These are phyloP conservation scores for Betula pendula DNA, from an alignment of 306 rosid species.

Conservation along the genomic window DNA sequence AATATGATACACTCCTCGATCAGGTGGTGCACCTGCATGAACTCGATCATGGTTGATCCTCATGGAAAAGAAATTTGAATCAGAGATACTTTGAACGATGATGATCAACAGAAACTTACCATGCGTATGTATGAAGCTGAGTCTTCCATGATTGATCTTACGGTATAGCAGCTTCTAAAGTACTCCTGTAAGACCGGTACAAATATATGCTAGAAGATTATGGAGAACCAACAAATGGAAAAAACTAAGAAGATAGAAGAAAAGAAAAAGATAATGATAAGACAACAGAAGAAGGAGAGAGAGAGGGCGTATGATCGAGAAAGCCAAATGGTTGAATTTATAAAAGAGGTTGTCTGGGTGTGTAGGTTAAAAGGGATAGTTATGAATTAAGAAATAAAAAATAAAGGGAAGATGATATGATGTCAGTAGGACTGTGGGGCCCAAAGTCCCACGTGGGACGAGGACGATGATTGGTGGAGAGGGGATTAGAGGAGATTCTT, in stretches of 20 bases:
- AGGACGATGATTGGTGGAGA: slow-evolving; percentile 72
- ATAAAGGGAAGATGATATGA: slow-evolving; percentile 17
- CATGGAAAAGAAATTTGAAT: neutral
- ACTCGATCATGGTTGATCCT: neutral
- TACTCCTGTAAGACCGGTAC: neutral
- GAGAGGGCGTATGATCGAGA: slow-evolving; percentile 14
- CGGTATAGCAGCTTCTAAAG: neutral
- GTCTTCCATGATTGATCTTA: slow-evolving; percentile 44
- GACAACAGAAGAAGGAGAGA: neutral
- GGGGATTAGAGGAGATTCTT: slow-evolving; percentile 74
- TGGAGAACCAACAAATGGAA: neutral
- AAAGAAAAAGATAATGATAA: slow-evolving; percentile 8
- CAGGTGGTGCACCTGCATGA: slow-evolving; percentile 74
- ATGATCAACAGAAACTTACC: slow-evolving; percentile 46
- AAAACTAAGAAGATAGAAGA: neutral
- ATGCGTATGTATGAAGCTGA: slow-evolving; percentile 83
- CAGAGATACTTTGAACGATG: neutral
- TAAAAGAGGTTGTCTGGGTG: slow-evolving; percentile 5
- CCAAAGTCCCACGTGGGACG: slow-evolving; percentile 79
- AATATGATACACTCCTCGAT: slow-evolving; percentile 90
- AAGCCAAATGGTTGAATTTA: slow-evolving; percentile 31
- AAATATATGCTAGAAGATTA: neutral
- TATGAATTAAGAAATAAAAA: neutral
- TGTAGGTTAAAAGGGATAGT: neutral
- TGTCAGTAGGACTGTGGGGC: slow-evolving; percentile 35